Base-by-base conservation (phyloP, 805 yeast species). In the Monosporozyma aquatica region DNA sequence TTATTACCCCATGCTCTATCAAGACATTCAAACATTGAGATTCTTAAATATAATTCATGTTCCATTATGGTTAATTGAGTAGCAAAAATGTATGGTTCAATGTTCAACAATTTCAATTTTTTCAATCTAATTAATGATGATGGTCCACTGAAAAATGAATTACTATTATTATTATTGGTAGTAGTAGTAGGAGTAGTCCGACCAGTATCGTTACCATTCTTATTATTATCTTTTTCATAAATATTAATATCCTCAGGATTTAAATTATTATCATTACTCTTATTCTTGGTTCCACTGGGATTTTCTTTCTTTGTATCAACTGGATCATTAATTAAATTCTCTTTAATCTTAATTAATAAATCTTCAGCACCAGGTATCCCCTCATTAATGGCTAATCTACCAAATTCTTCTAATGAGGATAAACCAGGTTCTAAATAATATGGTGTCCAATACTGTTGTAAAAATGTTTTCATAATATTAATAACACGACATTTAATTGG, bases 21-120 rank as follows among this genome's bases (percentile, higher is more conserved):
- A 38, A 87, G 64, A 54, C 92, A 80, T 51, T 89, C 92, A 50
- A 74, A 74, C 41, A 78, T 75, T 13, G 78, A 73, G 37, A 90
- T 82, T 44, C 73, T 70, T n/a, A 75, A 65, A 58, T 82, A 89
- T 25, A 78, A 62, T 35, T 71, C 73, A 55, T 78, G 84, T 58
- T 87, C 95, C 43, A 79, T 69, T n/a, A 86, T 59, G 0, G 96
- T 84, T 43, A 90, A 64, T 61, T 90, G 97, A 40, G 87, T 69
- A 0, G 97, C 96, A 49, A 89, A 70, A 46, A 80, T 90, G 40
- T 73, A 64, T 25, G 85, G 75, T 50, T 83, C 89, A 41, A 86
- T 74, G 41, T 84, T 92, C 45, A 75, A 60, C 24, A 82, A 61
- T 50, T 74, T 80, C 46, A 71, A 49, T 52, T 67, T 68, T 37